Conservation (phyloP, 306 rosid genomes). For the Trifolium subterraneum region DNA sequence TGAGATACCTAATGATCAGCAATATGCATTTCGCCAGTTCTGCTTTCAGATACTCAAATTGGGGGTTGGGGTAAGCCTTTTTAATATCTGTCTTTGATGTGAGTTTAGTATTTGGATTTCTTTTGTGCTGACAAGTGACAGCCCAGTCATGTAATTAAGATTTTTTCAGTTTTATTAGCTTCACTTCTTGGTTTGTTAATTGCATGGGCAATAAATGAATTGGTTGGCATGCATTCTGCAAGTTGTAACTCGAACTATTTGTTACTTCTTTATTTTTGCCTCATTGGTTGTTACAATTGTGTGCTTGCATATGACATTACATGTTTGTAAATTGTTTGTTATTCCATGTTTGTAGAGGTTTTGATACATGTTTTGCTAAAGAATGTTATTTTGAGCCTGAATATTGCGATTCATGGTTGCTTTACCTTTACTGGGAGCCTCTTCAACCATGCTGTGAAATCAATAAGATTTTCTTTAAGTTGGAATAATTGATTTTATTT, state of each 20-base stretch:
- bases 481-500: background rate
- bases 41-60: slow-evolving; percentile 88
- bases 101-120: slow-evolving; percentile 9
- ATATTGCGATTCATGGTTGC: slow-evolving; percentile 10
- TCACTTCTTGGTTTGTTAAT: slow-evolving; percentile 20
- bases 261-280: background rate
- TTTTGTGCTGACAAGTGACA: slow-evolving; percentile 12
- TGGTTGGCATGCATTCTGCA: slow-evolving; percentile 30
- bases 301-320: slow-evolving; percentile 17
- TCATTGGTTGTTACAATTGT: slow-evolving; percentile 2
- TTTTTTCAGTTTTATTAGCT: slow-evolving; percentile 14
- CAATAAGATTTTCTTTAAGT: slow-evolving; percentile 1
- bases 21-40: slow-evolving; percentile 77
- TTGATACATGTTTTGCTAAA: background rate
- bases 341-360: slow-evolving; percentile 9
- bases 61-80: slow-evolving; percentile 69
- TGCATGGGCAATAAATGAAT: slow-evolving; percentile 31
- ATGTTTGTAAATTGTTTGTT: slow-evolving; percentile 9
- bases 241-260: slow-evolving; percentile 11
- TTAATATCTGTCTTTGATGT: slow-evolving; percentile 25
- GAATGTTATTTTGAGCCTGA: slow-evolving; percentile 5
- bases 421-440: slow-evolving; percentile 29
- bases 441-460: background rate
- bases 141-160: slow-evolving; percentile 12
- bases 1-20: slow-evolving; percentile 95